Conservation (phyloP, 805 yeast genomes). For the Ogataea henricii region DNA sequence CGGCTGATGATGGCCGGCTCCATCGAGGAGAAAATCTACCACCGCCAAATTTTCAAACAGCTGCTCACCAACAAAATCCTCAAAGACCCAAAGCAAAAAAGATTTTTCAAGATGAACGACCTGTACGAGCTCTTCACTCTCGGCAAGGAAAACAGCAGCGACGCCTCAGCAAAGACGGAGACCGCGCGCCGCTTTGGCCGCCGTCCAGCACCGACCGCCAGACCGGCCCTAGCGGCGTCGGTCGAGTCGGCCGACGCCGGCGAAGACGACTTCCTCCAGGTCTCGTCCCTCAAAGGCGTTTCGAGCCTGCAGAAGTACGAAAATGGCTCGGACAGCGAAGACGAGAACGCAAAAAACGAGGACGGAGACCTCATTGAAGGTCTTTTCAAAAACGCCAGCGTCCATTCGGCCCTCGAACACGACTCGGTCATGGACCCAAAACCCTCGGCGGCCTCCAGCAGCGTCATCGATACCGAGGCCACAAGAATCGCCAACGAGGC, state of each 20-base stretch:
- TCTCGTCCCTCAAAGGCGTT: slow-evolving; percentile 70
- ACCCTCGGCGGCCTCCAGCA: slow-evolving; percentile 46
- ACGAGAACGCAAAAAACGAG: slow-evolving; percentile 38
- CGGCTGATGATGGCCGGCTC: slow-evolving; percentile 92
- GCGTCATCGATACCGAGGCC: slow-evolving; percentile 65
- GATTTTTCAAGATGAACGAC: slow-evolving; percentile 92
- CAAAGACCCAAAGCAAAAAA: slow-evolving; percentile 91
- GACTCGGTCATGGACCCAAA: slow-evolving; percentile 65
- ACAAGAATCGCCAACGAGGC: slow-evolving; percentile 62
- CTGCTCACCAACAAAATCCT: slow-evolving; percentile 89
- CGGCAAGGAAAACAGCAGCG: slow-evolving; percentile 64
- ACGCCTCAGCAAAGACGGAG: slow-evolving; percentile 56
- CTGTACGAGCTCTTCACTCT: slow-evolving; percentile 85
- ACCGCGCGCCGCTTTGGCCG: slow-evolving; percentile 58
- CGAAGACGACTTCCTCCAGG: slow-evolving; percentile 67
- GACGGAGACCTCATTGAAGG: slow-evolving; percentile 75
- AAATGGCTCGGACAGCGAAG: slow-evolving; percentile 46
- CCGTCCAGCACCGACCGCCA: background rate
- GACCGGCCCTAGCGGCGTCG: background rate
- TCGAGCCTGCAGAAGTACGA: slow-evolving; percentile 67
- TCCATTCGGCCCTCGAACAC: slow-evolving; percentile 75
- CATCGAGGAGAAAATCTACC: slow-evolving; percentile 95
- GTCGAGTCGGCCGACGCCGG: slow-evolving; percentile 38
- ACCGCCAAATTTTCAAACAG: slow-evolving; percentile 94
- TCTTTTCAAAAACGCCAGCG: slow-evolving; percentile 61